Evolutionary conservation across 2,329 filamentous ascomycete species (phyloP).

Genomic region (Mycogone perniciosa): DNA sequence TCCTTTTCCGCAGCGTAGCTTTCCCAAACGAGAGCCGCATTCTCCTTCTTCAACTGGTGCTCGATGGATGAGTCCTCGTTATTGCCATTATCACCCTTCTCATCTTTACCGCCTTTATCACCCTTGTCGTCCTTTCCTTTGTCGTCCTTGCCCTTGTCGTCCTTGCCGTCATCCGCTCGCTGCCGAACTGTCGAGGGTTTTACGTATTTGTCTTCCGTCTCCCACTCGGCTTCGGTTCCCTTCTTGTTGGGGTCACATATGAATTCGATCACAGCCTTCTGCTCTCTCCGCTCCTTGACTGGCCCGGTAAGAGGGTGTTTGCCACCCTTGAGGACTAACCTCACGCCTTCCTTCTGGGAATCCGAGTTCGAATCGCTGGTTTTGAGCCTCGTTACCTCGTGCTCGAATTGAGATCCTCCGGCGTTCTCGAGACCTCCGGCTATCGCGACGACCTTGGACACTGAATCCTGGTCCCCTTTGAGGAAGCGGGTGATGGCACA

Average conservation of each 20-base stretch:
- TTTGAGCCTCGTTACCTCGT: slow-evolving; percentile 59
- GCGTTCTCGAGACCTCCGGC: slow-evolving; percentile 61
- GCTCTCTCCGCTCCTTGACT: slow-evolving; percentile 45
- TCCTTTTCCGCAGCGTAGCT: slow-evolving; percentile 60
- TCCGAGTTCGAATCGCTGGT: slow-evolving; percentile 58
- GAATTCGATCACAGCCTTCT: slow-evolving; percentile 79
- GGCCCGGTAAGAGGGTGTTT: slow-evolving; percentile 46
- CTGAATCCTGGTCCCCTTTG: slow-evolving; percentile 40
- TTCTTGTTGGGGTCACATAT: slow-evolving; percentile 67
- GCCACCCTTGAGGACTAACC: slow-evolving; percentile 60
- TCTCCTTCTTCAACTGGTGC: slow-evolving; percentile 46
- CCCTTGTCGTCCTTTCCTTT: slow-evolving; percentile 20
- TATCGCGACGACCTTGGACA: slow-evolving; percentile 61
- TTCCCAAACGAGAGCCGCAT: slow-evolving; percentile 66
- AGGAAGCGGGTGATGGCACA: slow-evolving; percentile 65
- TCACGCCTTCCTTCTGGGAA: slow-evolving; percentile 62
- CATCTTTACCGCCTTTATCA: slow-evolving; percentile 33
- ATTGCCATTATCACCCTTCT: slow-evolving; percentile 32
- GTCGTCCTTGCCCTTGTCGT: slow-evolving; percentile 19
- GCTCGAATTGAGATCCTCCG: slow-evolving; percentile 56
- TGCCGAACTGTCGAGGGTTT: slow-evolving; percentile 9
- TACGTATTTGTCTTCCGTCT: slow-evolving; percentile 43
- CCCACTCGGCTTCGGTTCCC: slow-evolving; percentile 66
- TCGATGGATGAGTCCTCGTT: slow-evolving; percentile 39
- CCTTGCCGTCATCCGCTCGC: slow-evolving; percentile 24